These are phyloP conservation scores for Amphirosellinia nigrospora DNA, from an alignment of 495 filamentous ascomycete genomes.

Conservation along the genomic window DNA sequence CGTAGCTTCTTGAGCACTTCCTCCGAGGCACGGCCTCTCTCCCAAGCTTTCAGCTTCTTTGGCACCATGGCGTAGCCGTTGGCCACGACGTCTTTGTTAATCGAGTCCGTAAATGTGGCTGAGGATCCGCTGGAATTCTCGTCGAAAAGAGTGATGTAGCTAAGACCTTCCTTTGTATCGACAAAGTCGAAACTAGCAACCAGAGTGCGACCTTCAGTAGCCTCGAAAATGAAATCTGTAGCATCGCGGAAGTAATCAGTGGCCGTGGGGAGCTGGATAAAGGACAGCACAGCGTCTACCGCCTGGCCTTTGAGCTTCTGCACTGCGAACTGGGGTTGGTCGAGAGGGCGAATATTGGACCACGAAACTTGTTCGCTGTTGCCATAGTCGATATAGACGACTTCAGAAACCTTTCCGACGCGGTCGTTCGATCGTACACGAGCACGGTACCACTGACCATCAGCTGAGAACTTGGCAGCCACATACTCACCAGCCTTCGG, in stretches of 20 bases:
- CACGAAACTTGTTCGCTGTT: conserved; percentile 89
- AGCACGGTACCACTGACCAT: conserved; percentile 93
- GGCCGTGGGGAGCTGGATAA: conserved; percentile 81
- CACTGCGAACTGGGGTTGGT: conserved; percentile 74
- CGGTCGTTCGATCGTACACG: conserved; percentile 91
- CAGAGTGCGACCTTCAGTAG: conserved; percentile 70
- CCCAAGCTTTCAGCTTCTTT: conserved; percentile 87
- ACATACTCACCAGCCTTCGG: conserved; percentile 93
- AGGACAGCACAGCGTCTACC: conserved; percentile 83
- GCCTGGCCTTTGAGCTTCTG: conserved; percentile 87
- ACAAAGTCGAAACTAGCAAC: conserved; percentile 89
- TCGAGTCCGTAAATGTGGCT: conserved; percentile 60
- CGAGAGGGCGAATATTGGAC: conserved; percentile 78
- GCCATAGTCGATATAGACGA: conserved; percentile 95
- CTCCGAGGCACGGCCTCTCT: conserved; percentile 68
- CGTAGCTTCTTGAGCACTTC: conserved; percentile 72
- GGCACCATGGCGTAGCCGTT: conserved; percentile 91
- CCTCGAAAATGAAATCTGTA: conserved; percentile 69
- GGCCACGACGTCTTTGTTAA: conserved; percentile 83
- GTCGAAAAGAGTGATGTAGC: conserved; percentile 88
- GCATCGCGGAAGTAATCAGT: conserved; percentile 82
- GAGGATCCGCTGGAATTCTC: conserved; percentile 61
- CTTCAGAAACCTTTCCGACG: conserved; percentile 81
- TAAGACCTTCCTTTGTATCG: conserved; percentile 72
- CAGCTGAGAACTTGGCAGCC: conserved; percentile 83